phyloP scores from a whole-genome alignment of 768 basidiomycete genomes.

The Tulasnella sp. region DNA sequence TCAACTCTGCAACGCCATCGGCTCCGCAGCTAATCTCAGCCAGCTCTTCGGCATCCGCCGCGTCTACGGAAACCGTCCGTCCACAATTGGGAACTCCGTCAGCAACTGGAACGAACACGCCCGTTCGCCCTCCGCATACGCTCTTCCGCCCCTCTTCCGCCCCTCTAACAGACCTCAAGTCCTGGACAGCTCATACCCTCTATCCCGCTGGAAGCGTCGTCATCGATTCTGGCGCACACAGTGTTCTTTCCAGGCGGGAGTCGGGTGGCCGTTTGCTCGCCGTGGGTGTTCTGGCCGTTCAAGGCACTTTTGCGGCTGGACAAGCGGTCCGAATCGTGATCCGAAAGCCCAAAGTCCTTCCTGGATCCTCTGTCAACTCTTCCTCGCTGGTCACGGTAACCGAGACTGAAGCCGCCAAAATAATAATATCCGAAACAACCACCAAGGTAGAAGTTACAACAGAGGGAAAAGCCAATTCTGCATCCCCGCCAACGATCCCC shows the following conservation, averaged over 20 bases:
- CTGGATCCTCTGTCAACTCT: slow-evolving; percentile 6
- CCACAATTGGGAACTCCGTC: neutral
- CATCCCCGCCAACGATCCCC: slow-evolving; percentile 49
- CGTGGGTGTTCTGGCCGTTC: slow-evolving; percentile 81
- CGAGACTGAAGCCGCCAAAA: neutral
- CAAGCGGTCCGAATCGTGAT: slow-evolving; percentile 85
- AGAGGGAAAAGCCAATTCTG: slow-evolving; percentile 39
- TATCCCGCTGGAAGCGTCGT: slow-evolving; percentile 82
- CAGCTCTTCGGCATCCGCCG: neutral
- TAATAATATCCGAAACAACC: neutral
- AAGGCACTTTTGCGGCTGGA: slow-evolving; percentile 87
- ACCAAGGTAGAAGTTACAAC: neutral
- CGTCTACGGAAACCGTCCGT: neutral
- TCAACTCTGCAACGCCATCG: neutral
- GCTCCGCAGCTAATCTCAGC: neutral
- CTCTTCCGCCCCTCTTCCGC: slow-evolving; percentile 68
- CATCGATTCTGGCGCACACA: slow-evolving; percentile 84
- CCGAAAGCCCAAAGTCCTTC: slow-evolving; percentile 31
- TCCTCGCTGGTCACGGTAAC: neutral
- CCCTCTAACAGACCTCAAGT: slow-evolving; percentile 83
- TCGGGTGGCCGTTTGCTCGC: slow-evolving; percentile 90
- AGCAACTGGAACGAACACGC: slow-evolving; percentile 17
- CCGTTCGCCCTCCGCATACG: slow-evolving; percentile 73
- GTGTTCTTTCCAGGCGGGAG: slow-evolving; percentile 75
- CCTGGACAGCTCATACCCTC: slow-evolving; percentile 96